A percentile compares a stretch with the other conserved stretches of the same genome.
These are phyloP conservation scores for Tulasnella sp. DNA, from an alignment of 768 basidiomycete genomes.

Conservation along the genomic window DNA sequence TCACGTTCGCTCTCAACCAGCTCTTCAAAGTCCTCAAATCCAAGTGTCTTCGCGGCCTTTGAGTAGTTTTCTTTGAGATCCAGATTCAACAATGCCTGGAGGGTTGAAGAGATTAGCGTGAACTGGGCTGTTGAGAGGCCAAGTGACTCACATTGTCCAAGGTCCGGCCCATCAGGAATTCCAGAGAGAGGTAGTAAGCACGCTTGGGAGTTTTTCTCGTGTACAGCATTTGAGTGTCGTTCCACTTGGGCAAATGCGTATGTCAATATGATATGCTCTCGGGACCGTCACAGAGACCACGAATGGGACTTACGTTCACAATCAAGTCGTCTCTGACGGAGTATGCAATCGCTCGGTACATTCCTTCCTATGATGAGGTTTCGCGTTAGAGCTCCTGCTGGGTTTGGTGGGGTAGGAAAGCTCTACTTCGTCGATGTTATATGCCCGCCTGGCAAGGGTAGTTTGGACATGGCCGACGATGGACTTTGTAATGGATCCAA, in stretches of 20 bases:
- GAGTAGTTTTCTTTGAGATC: conserved; percentile 67
- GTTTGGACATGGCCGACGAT: conserved; percentile 79
- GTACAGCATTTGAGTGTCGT: conserved; percentile 63
- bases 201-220: conserved; percentile 78
- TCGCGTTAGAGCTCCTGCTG: not conserved
- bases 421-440: conserved; percentile 55
- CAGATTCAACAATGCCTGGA: conserved; percentile 66
- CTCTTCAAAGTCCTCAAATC: conserved; percentile 77
- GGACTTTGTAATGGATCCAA: conserved; percentile 53
- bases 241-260: conserved; percentile 43
- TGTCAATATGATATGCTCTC: not conserved
- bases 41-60: conserved; percentile 59
- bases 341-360: conserved; percentile 85
- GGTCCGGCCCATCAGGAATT: conserved; percentile 53
- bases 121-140: not conserved
- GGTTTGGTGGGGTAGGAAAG: not conserved
- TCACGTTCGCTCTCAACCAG: conserved; percentile 83
- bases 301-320: conserved; percentile 31
- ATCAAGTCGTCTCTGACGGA: conserved; percentile 82
- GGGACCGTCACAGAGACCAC: not conserved
- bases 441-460: conserved; percentile 80
- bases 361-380: conserved; percentile 42
- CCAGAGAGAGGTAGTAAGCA: conserved; percentile 92
- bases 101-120: not conserved
- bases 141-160: conserved; percentile 31